Percentiles rank a stretch among this genome's conserved stretches.
These are phyloP conservation scores for Monosporascus sp. DNA, from an alignment of 2,329 filamentous ascomycete genomes.

Conservation along the genomic window DNA sequence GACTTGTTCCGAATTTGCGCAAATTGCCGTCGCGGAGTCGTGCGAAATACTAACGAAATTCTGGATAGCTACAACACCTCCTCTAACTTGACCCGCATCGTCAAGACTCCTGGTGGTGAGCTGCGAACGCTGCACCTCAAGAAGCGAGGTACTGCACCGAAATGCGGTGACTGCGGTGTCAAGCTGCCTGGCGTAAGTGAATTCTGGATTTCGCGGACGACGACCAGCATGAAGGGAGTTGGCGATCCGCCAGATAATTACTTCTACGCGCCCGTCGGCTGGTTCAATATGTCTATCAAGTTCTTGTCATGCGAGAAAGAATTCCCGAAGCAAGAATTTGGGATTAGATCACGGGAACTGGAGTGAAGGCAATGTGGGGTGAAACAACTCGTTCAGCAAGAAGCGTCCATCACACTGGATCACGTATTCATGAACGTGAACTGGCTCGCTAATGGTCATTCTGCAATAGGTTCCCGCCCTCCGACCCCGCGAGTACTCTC, in stretches of 20 bases:
- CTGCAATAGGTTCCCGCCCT: constrained; percentile 77
- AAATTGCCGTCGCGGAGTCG: neutral
- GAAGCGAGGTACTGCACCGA: constrained; percentile 97
- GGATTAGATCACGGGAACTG: too few relatives aligned
- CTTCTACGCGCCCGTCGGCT: too few relatives aligned
- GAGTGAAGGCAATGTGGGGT: too few relatives aligned
- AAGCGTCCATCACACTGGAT: too few relatives aligned
- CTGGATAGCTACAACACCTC: constrained; percentile 84
- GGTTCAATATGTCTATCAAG: too few relatives aligned
- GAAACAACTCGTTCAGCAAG: too few relatives aligned
- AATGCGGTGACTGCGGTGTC: constrained; percentile 98
- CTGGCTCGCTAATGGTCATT: constrained; percentile 23
- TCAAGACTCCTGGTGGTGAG: constrained; percentile 96
- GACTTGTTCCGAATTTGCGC: neutral
- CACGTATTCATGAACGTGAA: too few relatives aligned
- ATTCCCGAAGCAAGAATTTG: too few relatives aligned
- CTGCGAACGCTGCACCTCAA: constrained; percentile 98
- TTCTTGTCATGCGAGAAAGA: too few relatives aligned
- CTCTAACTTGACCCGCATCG: constrained; percentile 92
- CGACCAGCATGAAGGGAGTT: neutral
- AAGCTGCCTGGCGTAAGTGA: constrained; percentile 95
- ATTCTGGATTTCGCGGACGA: constrained; percentile 10
- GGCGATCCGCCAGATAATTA: too few relatives aligned
- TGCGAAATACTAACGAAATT: constrained; percentile 16
- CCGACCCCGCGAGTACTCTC: constrained; percentile 94